Percentiles rank a stretch among this genome's conserved stretches.
Evolutionary conservation across 148 eudicot genomes (phyloP).

Genomic region (Rhododendron mucronatum): DNA sequence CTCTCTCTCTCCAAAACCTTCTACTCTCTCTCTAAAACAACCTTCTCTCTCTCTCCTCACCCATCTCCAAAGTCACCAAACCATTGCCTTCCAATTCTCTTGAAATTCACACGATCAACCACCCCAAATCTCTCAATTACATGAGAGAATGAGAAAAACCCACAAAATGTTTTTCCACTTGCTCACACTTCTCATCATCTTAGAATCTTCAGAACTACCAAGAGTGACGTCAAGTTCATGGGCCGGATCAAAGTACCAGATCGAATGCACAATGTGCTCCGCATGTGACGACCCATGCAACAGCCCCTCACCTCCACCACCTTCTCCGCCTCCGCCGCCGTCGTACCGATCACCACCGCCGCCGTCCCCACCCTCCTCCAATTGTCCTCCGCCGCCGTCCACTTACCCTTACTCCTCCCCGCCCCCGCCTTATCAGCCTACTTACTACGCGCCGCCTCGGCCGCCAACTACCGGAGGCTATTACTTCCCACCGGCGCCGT

Average conservation of each 20-base stretch:
- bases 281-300: slow-evolving; percentile 37
- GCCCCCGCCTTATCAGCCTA: slow-evolving; percentile 8
- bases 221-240: slow-evolving; percentile 22
- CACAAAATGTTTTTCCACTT: not conserved
- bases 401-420: slow-evolving; percentile 6
- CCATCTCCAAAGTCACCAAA: not conserved
- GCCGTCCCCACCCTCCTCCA: not conserved
- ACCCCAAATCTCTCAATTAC: not conserved
- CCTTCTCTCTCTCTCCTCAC: not conserved
- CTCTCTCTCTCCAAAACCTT: not conserved
- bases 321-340: slow-evolving; percentile 20
- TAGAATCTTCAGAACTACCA: not conserved
- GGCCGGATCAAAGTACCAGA: slow-evolving; percentile 47
- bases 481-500: slow-evolving; percentile 41
- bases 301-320: slow-evolving; percentile 16
- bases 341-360: slow-evolving; percentile 21
- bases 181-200: not conserved
- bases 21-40: not conserved
- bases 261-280: slow-evolving; percentile 61
- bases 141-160: slow-evolving; percentile 1
- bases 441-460: slow-evolving; percentile 25
- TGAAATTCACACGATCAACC: not conserved
- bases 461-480: slow-evolving; percentile 11
- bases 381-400: slow-evolving; percentile 43
- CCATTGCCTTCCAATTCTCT: not conserved